Evolutionary conservation across 768 basidiomycete genomes (phyloP), one percentile per base, ranked within the genome.

Genomic region (Galerina marginata): DNA sequence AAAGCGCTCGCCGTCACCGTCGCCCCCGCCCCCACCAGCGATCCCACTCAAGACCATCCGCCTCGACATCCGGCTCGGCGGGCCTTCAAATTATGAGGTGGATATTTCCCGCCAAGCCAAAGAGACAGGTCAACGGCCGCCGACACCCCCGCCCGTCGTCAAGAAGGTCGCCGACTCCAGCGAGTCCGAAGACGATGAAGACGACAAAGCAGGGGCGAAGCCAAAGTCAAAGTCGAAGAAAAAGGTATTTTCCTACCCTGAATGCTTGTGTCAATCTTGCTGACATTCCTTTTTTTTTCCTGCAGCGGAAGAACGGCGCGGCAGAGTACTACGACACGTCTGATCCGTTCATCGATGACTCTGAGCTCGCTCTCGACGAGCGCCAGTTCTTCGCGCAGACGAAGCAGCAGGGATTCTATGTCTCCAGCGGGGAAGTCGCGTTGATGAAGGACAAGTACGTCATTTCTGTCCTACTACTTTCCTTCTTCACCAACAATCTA

Each of bases 261-360:
- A 51, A 25, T 52, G 50, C 51, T 55, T 36, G 36, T 46, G 20
- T 46, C 43, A 14, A 9, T 56, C 36, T 56, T 37, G 16, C 51
- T 55, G 23, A 36, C 58, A 26, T 12, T 10, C n/a, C n/a, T 45
- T 44, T 15, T 40, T 11, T 44, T 53, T 37, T 50, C 15, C 20
- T 36, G 15, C 56, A 63, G 67, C 63, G 81, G 78, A 88, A 86
- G 69, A 83, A 79, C 58, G 71, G 74, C 1, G 79, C 80, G 0
- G 76, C 86, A 20, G 92, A 91, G 70, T 93, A 95, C 68, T 99
- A 99, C 80, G 96, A 99, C 77, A 80, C 89, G 16, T 77, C 82
- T 0, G 97, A 99, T 76, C 91, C 93, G 0, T 99, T 99, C 78
- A 97, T 99, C 70, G 97, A 99, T 80, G 97, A 99, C 75, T 93